These are phyloP conservation scores for Huntiella abstrusa DNA, from an alignment of 2,329 filamentous ascomycete genomes.

Conservation along the genomic window DNA sequence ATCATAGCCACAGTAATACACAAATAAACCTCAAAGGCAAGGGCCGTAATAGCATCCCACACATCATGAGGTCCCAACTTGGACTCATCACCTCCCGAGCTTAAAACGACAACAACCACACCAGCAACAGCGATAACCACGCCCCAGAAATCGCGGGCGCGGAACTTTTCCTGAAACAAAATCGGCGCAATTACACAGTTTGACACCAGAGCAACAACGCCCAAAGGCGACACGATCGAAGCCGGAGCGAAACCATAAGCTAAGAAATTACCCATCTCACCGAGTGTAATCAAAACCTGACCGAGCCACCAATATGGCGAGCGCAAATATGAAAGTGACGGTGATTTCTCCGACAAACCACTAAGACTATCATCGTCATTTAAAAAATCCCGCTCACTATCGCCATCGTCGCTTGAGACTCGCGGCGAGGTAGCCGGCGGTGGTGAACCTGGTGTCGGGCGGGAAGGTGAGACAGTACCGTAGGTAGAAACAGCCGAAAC, in stretches of 20 bases:
- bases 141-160: conserved; percentile 67
- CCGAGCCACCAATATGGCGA: conserved; percentile 96
- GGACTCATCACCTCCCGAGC: conserved; percentile 72
- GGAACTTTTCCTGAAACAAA: conserved; percentile 80
- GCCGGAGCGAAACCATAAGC: conserved; percentile 96
- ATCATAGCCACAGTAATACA: conserved; percentile 60
- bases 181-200: conserved; percentile 94
- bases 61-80: conserved; percentile 84
- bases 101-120: conserved; percentile 81
- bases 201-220: conserved; percentile 88
- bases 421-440: conserved; percentile 1
- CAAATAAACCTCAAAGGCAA: conserved; percentile 83
- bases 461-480: conserved; percentile 4
- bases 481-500: conserved; percentile 1
- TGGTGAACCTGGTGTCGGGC: not conserved
- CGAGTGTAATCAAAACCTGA: conserved; percentile 78
- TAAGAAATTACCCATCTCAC: conserved; percentile 89
- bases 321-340: conserved; percentile 55
- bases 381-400: conserved; percentile 8
- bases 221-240: conserved; percentile 88
- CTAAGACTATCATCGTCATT: not conserved
- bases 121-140: conserved; percentile 74
- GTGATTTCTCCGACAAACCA: conserved; percentile 14
- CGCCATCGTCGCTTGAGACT: not conserved
- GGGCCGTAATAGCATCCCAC: conserved; percentile 69